Conservation (phyloP, 23 red algal species). For the Pyropia yezoensis region DNA sequence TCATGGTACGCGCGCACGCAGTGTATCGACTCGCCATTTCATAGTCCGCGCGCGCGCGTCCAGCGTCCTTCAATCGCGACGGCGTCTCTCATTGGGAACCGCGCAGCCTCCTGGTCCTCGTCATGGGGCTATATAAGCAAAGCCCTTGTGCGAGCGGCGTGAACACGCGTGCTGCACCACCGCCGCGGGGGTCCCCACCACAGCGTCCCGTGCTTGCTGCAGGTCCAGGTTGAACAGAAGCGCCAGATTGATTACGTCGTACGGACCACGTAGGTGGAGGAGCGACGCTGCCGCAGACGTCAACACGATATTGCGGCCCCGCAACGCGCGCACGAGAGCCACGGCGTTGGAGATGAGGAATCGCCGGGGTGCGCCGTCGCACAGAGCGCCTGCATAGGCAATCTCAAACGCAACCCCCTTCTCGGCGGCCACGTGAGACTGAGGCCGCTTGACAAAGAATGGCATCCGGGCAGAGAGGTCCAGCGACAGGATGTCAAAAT, state of each 20-base stretch:
- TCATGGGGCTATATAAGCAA: background rate
- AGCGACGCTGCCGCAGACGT: slow-evolving; percentile 27
- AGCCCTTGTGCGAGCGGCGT: slow-evolving; percentile 35
- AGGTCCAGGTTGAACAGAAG: slow-evolving; percentile 36
- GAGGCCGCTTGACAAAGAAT: slow-evolving; percentile 48
- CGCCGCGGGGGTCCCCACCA: slow-evolving; percentile 16
- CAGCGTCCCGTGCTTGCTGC: slow-evolving; percentile 19
- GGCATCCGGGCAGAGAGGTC: slow-evolving; percentile 13
- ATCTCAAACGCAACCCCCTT: slow-evolving; percentile 68
- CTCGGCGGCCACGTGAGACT: slow-evolving; percentile 51
- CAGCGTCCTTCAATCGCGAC: no score
- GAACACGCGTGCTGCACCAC: slow-evolving; percentile 33
- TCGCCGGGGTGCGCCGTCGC: slow-evolving; percentile 12
- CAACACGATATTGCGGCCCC: slow-evolving; percentile 28
- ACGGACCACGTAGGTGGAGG: slow-evolving; percentile 41
- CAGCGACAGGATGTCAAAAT: slow-evolving; percentile 67
- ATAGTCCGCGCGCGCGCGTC: no score
- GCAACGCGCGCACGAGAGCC: slow-evolving; percentile 5
- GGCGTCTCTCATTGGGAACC: no score
- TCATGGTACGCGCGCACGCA: no score
- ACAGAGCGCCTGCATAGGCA: slow-evolving; percentile 19
- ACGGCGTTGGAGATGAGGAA: slow-evolving; percentile 25
- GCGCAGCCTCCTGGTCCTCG: no score
- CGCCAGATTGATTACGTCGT: slow-evolving; percentile 57
- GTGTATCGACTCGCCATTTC: no score